Evolutionary conservation across 495 filamentous ascomycete genomes (phyloP).

Genomic region (Penicillium fimorum): DNA sequence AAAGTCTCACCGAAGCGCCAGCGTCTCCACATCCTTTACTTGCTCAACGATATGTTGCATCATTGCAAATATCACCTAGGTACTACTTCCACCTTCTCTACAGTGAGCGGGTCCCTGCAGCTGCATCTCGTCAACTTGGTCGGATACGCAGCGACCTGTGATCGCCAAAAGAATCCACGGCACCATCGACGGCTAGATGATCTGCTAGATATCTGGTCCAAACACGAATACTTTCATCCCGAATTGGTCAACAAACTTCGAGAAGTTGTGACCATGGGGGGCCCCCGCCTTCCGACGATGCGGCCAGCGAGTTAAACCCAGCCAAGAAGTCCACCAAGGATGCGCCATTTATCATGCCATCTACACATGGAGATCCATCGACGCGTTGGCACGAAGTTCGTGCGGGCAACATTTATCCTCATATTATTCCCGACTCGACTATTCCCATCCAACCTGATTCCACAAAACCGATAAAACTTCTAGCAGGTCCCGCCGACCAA

Average conservation of each 20-base stretch:
- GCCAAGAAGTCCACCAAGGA: constrained; percentile 45
- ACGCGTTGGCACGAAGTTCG: constrained; percentile 83
- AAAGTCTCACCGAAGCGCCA: constrained; percentile 62
- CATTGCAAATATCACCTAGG: constrained; percentile 64
- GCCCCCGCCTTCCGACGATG: constrained; percentile 24
- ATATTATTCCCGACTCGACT: constrained; percentile 73
- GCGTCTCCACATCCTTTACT: constrained; percentile 75
- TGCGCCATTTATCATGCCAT: constrained; percentile 67
- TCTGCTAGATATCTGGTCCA: constrained; percentile 72
- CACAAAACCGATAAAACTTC: constrained; percentile 72
- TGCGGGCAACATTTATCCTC: constrained; percentile 76
- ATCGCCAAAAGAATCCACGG: constrained; percentile 56
- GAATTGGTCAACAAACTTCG: constrained; percentile 60
- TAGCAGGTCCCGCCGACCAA: constrained; percentile 68
- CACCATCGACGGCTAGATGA: constrained; percentile 63
- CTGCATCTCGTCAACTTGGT: constrained; percentile 61
- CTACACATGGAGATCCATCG: constrained; percentile 72
- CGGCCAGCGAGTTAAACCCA: constrained; percentile 20
- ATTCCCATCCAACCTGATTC: constrained; percentile 67
- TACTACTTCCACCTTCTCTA: constrained; percentile 42
- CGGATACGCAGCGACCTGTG: constrained; percentile 59
- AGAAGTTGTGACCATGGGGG: constrained; percentile 46
- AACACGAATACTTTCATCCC: constrained; percentile 63
- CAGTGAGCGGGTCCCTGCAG: constrained; percentile 60
- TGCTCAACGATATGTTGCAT: constrained; percentile 81